Conservation (phyloP, 352 stramenopile genomes). For the Globisporangium paroecandrum region DNA sequence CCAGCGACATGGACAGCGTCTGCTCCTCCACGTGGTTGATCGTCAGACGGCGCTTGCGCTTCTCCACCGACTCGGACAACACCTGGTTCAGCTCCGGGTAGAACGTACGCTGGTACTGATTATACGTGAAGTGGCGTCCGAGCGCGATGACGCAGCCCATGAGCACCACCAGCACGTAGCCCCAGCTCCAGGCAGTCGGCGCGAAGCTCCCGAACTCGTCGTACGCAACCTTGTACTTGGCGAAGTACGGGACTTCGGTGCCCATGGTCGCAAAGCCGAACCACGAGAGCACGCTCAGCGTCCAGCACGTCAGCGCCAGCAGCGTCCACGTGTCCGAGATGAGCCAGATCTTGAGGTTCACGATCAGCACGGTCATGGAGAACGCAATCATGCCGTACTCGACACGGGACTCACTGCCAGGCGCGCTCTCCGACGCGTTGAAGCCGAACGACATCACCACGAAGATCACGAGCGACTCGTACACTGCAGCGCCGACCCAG, state of each 20-base stretch:
- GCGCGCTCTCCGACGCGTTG: conserved; percentile 51
- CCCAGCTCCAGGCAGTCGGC: conserved; percentile 47
- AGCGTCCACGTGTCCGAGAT: conserved; percentile 79
- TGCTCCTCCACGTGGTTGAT: conserved; percentile 74
- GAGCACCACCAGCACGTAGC: conserved; percentile 62
- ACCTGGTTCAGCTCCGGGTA: conserved; percentile 65
- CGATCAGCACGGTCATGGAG: conserved; percentile 90
- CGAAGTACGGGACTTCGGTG: conserved; percentile 54
- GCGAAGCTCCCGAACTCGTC: conserved; percentile 74
- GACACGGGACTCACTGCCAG: conserved; percentile 69
- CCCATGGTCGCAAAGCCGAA: conserved; percentile 61
- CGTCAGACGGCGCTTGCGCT: conserved; percentile 48
- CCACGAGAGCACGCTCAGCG: conserved; percentile 66
- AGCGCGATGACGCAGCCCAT: conserved; percentile 70
- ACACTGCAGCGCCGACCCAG: conserved; percentile 76
- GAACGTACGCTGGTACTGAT: conserved; percentile 79
- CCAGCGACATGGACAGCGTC: conserved; percentile 72
- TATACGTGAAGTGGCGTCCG: conserved; percentile 71
- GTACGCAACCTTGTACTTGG: conserved; percentile 68
- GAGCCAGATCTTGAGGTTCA: conserved; percentile 93
- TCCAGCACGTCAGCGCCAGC: conserved; percentile 53
- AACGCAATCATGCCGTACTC: conserved; percentile 88
- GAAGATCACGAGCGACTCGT: conserved; percentile 80
- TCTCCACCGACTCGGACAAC: conserved; percentile 56
- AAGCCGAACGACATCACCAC: conserved; percentile 77